Conservation (phyloP, 345 rosid species). For the Noccaea caerulescens region DNA sequence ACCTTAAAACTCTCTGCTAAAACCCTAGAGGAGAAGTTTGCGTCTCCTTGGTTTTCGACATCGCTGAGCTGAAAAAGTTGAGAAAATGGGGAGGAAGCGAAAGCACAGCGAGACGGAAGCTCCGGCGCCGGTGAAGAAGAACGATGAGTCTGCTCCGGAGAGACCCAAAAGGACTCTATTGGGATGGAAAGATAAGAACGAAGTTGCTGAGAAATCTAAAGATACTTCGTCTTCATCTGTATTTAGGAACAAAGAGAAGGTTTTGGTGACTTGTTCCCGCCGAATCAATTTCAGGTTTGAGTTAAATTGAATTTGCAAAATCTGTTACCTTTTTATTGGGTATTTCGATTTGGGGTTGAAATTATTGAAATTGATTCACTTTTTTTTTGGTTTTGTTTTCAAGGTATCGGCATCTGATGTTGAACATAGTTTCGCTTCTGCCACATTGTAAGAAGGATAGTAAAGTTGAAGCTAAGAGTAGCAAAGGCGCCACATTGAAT, state of each 20-base stretch:
- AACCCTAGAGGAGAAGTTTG: constrained; percentile 20
- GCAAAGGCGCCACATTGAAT: constrained; percentile 75
- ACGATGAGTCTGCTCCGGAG: constrained; percentile 53
- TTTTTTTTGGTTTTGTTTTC: neutral
- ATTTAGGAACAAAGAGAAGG: constrained; percentile 95
- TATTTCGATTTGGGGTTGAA: constrained; percentile 9
- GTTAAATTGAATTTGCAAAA: neutral
- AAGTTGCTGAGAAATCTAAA: constrained; percentile 39
- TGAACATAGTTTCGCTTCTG: constrained; percentile 84
- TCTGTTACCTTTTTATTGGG: neutral
- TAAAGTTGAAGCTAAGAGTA: constrained; percentile 81
- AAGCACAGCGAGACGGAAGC: constrained; percentile 64
- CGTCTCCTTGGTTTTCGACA: neutral
- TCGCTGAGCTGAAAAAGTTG: neutral
- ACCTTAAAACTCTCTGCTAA: constrained; percentile 13
- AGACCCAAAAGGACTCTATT: constrained; percentile 75
- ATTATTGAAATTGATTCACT: neutral
- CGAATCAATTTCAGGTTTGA: constrained; percentile 78
- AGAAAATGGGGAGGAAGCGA: constrained; percentile 75
- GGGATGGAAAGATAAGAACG: constrained; percentile 77
- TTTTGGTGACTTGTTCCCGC: constrained; percentile 91
- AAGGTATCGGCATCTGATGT: constrained; percentile 95
- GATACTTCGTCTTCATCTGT: constrained; percentile 13
- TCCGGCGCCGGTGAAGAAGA: constrained; percentile 48
- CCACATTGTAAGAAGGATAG: constrained; percentile 97